Evolutionary conservation across 345 rosid species (phyloP).

Genomic region (Carallia pectinifolia): DNA sequence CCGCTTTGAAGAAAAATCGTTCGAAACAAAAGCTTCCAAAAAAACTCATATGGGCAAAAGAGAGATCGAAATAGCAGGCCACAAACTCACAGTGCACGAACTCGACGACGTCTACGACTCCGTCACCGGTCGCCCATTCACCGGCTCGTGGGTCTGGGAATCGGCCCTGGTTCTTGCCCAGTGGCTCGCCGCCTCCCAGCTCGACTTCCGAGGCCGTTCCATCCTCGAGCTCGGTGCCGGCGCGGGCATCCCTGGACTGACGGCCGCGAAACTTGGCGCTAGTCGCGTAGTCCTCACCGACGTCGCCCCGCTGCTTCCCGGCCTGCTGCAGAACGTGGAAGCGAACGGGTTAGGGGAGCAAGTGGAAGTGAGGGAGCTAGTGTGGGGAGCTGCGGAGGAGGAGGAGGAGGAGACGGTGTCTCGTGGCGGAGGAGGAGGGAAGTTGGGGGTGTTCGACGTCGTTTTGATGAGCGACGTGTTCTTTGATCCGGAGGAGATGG

Average conservation of each 20-base stretch:
- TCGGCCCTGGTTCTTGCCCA: slow-evolving; percentile 36
- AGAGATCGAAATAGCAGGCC: slow-evolving; percentile 25
- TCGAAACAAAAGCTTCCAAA: neutral
- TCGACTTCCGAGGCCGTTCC: slow-evolving; percentile 16
- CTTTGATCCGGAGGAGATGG: slow-evolving; percentile 26
- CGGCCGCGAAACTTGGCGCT: slow-evolving; percentile 38
- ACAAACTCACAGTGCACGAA: slow-evolving; percentile 22
- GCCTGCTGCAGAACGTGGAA: slow-evolving; percentile 27
- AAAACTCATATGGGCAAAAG: slow-evolving; percentile 1
- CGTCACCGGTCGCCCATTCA: slow-evolving; percentile 28
- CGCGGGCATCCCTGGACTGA: slow-evolving; percentile 35
- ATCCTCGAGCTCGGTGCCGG: slow-evolving; percentile 42
- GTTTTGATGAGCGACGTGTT: slow-evolving; percentile 45
- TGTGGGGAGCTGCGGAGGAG: slow-evolving; percentile 31
- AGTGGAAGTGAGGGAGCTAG: slow-evolving; percentile 34
- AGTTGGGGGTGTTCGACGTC: slow-evolving; percentile 20
- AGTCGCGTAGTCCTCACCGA: slow-evolving; percentile 29
- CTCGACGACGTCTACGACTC: slow-evolving; percentile 27
- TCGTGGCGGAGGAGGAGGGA: neutral
- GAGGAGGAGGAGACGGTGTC: neutral
- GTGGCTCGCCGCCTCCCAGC: slow-evolving; percentile 23
- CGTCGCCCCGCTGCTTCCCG: slow-evolving; percentile 25
- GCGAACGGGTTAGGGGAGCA: slow-evolving; percentile 21
- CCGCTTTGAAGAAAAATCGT: neutral
- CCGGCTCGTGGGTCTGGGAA: slow-evolving; percentile 43